Percentiles rank a stretch among this genome's conserved stretches.
Conservation (phyloP, 2,329 filamentous ascomycete genomes). For the Nemania abortiva region DNA sequence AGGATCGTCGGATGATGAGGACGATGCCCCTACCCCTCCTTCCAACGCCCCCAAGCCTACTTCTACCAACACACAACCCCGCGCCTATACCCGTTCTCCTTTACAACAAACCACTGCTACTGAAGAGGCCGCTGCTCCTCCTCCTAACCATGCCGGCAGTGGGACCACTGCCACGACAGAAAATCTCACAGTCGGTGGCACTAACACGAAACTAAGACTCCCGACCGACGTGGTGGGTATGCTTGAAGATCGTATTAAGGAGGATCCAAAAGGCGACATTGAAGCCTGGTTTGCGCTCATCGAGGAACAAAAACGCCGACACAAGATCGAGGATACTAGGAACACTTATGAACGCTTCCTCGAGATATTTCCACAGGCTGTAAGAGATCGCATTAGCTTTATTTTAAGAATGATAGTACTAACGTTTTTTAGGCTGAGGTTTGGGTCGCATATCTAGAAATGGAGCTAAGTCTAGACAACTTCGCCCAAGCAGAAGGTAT, state of each 20-base stretch:
- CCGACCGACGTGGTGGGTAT: constrained; percentile 81
- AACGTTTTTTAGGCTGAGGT: constrained; percentile 79
- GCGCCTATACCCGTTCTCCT: constrained; percentile 42
- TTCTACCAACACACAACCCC: constrained; percentile 43
- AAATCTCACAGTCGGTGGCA: constrained; percentile 26
- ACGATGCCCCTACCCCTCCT: constrained; percentile 51
- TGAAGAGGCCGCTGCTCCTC: constrained; percentile 33
- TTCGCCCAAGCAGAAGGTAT: constrained; percentile 83
- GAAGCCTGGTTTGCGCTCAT: constrained; percentile 93
- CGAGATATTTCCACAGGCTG: constrained; percentile 87
- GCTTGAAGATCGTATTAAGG: constrained; percentile 89
- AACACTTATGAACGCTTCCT: constrained; percentile 88
- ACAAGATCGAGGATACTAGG: constrained; percentile 84
- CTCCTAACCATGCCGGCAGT: constrained; percentile 38
- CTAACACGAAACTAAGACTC: constrained; percentile 48
- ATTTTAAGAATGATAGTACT: constrained; percentile 46
- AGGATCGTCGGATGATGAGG: constrained; percentile 71
- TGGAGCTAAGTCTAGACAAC: constrained; percentile 90
- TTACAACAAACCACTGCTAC: constrained; percentile 44
- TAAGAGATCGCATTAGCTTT: constrained; percentile 65
- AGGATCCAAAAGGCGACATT: constrained; percentile 92
- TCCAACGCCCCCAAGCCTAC: constrained; percentile 43
- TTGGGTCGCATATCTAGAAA: constrained; percentile 88
- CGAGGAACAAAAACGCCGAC: constrained; percentile 82
- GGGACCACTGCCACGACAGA: constrained; percentile 23